phyloP scores from a whole-genome alignment of 1,284 basidiomycete genomes.

The Acaromyces ingoldii region DNA sequence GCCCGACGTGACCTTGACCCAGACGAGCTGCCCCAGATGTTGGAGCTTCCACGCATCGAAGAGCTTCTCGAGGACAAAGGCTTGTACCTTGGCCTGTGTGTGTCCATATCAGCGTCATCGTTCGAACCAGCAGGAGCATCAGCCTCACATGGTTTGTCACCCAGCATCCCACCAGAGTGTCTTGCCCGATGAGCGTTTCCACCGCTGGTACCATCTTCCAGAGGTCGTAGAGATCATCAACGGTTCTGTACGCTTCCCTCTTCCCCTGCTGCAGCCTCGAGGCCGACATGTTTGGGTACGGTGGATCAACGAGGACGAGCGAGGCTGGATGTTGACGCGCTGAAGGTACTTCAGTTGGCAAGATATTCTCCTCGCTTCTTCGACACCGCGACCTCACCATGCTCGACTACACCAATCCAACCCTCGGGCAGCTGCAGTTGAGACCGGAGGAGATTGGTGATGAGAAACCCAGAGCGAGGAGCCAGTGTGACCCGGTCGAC shows the following conservation, averaged over 20 bases:
- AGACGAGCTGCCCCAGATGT: neutral
- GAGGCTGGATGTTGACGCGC: neutral
- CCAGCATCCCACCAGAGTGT: neutral
- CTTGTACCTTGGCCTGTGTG: neutral
- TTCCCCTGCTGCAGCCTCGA: neutral
- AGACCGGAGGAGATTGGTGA: neutral
- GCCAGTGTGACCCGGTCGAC: no score
- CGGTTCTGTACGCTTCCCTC: neutral
- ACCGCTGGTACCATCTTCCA: neutral
- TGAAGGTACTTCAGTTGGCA: no score
- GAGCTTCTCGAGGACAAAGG: neutral
- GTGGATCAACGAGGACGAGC: neutral
- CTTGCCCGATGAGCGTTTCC: neutral
- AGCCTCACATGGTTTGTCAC: slow-evolving; percentile 1
- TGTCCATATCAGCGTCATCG: no score
- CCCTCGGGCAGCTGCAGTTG: neutral
- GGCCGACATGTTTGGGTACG: neutral
- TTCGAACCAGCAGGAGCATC: no score
- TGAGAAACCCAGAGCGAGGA: neutral
- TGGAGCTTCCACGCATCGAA: neutral
- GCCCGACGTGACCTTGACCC: slow-evolving; percentile 1
- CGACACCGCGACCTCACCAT: no score
- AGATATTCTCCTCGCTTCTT: no score
- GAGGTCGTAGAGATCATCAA: neutral
- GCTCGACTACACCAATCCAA: neutral